phyloP scores from a whole-genome alignment of 2,329 filamentous ascomycete genomes.

The Exophiala bonariae region DNA sequence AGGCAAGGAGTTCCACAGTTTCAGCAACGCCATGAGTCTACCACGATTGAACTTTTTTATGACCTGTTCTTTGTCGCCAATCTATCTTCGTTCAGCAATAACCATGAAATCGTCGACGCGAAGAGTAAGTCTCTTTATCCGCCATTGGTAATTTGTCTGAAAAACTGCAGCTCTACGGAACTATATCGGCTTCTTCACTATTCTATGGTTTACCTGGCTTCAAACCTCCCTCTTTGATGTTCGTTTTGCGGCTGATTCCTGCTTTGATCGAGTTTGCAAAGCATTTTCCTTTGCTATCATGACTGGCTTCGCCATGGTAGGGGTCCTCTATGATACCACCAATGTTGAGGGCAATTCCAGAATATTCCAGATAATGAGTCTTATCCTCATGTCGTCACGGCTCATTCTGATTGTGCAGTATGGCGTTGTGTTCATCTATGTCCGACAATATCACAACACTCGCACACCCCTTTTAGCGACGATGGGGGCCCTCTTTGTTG shows the following conservation, averaged over 20 bases:
- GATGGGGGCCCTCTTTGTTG: conserved; percentile 7
- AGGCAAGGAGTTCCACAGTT: conserved; percentile 33
- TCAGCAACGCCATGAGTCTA: conserved; percentile 50
- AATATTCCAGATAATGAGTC: conserved; percentile 44
- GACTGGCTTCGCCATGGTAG: conserved; percentile 65
- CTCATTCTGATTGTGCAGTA: conserved; percentile 58
- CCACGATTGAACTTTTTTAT: conserved; percentile 59
- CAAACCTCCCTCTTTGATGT: conserved; percentile 65
- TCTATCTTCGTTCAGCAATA: conserved; percentile 61
- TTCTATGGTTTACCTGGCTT: conserved; percentile 71
- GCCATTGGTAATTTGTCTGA: too few species aligned
- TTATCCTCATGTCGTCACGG: conserved; percentile 53
- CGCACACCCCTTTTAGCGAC: conserved; percentile 11
- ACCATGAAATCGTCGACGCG: conserved; percentile 55
- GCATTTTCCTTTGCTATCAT: conserved; percentile 63
- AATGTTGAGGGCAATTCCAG: conserved; percentile 41
- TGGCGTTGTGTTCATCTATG: conserved; percentile 30
- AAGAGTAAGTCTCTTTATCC: conserved; percentile 32
- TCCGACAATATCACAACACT: conserved; percentile 14
- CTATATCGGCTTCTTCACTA: conserved; percentile 56
- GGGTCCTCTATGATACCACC: conserved; percentile 45
- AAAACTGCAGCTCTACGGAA: conserved; percentile 37
- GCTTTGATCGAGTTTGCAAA: conserved; percentile 62
- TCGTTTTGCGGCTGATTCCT: conserved; percentile 63
- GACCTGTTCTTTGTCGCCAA: conserved; percentile 66